phyloP scores from a whole-genome alignment of 345 rosid genomes.

The Populus tremula region DNA sequence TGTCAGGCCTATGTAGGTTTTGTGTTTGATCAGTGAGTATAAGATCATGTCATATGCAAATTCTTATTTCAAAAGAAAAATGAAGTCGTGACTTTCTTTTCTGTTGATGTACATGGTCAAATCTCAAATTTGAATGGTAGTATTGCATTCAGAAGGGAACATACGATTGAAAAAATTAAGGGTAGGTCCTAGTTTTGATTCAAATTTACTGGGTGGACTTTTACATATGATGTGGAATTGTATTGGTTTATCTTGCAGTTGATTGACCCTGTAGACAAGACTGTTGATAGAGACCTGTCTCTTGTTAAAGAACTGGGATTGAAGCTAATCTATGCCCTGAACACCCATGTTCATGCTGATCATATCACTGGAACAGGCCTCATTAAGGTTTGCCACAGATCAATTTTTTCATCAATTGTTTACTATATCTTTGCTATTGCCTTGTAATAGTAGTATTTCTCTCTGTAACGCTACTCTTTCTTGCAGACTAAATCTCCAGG shows the following conservation, averaged over 20 bases:
- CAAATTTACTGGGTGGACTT: too few relatives aligned
- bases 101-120: too few relatives aligned
- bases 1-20: too few relatives aligned
- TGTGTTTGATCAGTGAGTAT: too few relatives aligned
- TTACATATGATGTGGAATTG: too few relatives aligned
- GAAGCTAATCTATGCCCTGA: slow-evolving; percentile 75
- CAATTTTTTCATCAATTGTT: neutral
- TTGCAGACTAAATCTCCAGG: slow-evolving; percentile 56
- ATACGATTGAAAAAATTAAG: too few relatives aligned
- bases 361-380: slow-evolving; percentile 91
- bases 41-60: too few relatives aligned
- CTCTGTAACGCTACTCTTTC: slow-evolving; percentile 2
- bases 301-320: slow-evolving; percentile 68
- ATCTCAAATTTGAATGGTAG: too few relatives aligned
- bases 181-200: too few relatives aligned
- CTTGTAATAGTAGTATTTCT: neutral
- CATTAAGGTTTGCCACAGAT: slow-evolving; percentile 51
- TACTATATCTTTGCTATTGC: neutral
- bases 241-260: slow-evolving; percentile 37
- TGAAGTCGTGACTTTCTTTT: too few relatives aligned
- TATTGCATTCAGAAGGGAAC: too few relatives aligned
- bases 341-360: slow-evolving; percentile 98
- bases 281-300: slow-evolving; percentile 78
- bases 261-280: slow-evolving; percentile 92
- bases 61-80: too few relatives aligned